A percentile compares a stretch with the other conserved stretches of the same genome.
phyloP scores from a whole-genome alignment of 2,329 filamentous ascomycete genomes.

The Helicocarpus griseus region DNA sequence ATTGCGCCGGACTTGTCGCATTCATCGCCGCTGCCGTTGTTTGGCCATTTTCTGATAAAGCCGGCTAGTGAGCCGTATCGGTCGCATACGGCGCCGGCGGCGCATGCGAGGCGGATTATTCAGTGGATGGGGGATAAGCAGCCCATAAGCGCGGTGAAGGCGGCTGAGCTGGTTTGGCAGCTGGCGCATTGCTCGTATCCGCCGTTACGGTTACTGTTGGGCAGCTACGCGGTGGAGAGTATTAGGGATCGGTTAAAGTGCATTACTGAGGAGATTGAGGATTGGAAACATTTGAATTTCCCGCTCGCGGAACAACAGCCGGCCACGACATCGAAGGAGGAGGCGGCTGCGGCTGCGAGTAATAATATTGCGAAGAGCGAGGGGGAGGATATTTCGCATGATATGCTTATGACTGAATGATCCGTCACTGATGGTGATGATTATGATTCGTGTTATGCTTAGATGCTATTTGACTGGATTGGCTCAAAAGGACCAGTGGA shows the following conservation, averaged over 20 bases:
- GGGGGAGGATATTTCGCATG: not conserved
- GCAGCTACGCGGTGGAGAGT: conserved; percentile 91
- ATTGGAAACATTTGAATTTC: conserved; percentile 82
- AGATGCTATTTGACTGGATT: too few relatives aligned
- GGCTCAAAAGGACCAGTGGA: too few relatives aligned
- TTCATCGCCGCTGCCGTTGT: conserved; percentile 57
- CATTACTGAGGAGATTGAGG: conserved; percentile 89
- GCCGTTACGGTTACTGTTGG: conserved; percentile 73
- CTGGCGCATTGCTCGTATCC: conserved; percentile 91
- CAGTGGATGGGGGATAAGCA: conserved; percentile 92
- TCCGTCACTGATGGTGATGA: not conserved
- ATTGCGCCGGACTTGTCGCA: conserved; percentile 19
- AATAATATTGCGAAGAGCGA: not conserved
- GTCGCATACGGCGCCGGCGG: conserved; percentile 65
- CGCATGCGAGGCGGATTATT: conserved; percentile 82
- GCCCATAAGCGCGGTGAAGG: conserved; percentile 85
- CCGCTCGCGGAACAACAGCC: conserved; percentile 22
- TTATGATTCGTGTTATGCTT: too few relatives aligned
- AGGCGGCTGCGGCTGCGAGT: not conserved
- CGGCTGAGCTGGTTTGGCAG: conserved; percentile 89
- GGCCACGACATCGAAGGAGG: not conserved
- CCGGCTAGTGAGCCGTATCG: conserved; percentile 73
- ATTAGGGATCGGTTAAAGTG: conserved; percentile 81
- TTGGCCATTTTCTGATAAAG: conserved; percentile 88
- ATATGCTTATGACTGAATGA: not conserved